Base-by-base conservation (phyloP, 2,329 filamentous ascomycete genomes). In the Biscogniauxia mediterranea region DNA sequence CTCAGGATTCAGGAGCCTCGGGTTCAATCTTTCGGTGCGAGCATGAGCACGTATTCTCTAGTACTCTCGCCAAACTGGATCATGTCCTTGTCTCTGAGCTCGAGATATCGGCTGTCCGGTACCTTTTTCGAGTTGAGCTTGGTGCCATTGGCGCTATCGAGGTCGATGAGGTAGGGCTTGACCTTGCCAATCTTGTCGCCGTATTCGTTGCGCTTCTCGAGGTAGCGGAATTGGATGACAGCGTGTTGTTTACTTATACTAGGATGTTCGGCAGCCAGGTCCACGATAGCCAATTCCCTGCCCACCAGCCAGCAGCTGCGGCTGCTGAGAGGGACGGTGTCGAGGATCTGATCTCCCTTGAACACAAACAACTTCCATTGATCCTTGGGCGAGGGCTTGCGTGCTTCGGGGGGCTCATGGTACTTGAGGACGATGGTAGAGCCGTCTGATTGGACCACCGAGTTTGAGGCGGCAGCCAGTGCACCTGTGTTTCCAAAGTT, bases 211-310 rank as follows among this genome's bases (percentile, higher is more conserved):
- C 86, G 86, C 76, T 89, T 93, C 71, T 92, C 90, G 20, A 90
- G 86, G 72, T 92, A 89, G 46, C 95, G 87, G 71, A 99, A 99
- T 74, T 99, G 95, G 52, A 99, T 85, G 8, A 93, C 95, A 0
- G 94, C 94, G 75, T 99, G 95, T 77, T 99, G 95, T 76, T 96
- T 96, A 74, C 92, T 96, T 71, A 93, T 88, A 75, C 92, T 97
- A 0, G 93, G 93, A 73, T 99, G 94, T 72, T 96, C 92, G 7
- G 96, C 85, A 1, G 86, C 80, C 60, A 97, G 81, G 73, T 99
- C 95, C 1, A 91, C 92, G 3, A 99, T 89, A 5, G 89, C 80
- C 57, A 84, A 76, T 69, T 97, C 93, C 54, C 93, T 84, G 0
- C 95, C 95, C 8, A 97, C 80, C 23, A 99, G 80, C 95, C 95